Evolutionary conservation across 495 filamentous ascomycete species (phyloP).

Genomic region (Penicillium goetzii): DNA sequence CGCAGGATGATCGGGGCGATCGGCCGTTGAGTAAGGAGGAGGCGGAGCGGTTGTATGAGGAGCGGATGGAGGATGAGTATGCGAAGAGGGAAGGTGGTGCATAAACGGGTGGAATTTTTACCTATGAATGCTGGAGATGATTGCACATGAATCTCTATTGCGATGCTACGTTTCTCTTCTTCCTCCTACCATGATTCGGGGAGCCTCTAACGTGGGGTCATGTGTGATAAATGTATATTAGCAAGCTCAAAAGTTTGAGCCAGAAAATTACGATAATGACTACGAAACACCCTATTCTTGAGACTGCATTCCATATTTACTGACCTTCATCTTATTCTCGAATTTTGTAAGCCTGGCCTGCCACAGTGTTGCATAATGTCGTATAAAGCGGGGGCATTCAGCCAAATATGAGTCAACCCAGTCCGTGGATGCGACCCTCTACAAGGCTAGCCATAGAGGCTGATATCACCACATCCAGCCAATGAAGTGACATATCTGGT

Average conservation of each 20-base stretch:
- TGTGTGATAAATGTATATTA: background rate
- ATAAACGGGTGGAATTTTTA: constrained; percentile 25
- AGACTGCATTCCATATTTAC: background rate
- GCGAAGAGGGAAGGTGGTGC: constrained; percentile 76
- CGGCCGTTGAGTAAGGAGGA: constrained; percentile 52
- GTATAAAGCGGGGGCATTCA: constrained; percentile 7
- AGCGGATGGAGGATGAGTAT: constrained; percentile 78
- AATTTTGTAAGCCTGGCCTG: background rate
- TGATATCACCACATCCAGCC: background rate
- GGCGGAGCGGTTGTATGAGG: constrained; percentile 66
- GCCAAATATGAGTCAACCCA: constrained; percentile 4
- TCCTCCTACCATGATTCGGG: background rate
- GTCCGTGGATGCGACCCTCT: background rate
- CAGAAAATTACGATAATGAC: background rate
- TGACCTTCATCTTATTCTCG: background rate
- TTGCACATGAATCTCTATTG: background rate
- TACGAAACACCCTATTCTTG: background rate
- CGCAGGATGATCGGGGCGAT: constrained; percentile 25
- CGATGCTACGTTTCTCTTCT: background rate
- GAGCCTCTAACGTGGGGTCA: background rate
- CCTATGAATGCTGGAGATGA: background rate
- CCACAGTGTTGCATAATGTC: background rate
- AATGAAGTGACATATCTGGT: background rate
- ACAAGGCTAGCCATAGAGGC: background rate
- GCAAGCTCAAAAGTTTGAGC: background rate